Conservation (phyloP, 768 basidiomycete genomes). For the Baorangia bicolor region DNA sequence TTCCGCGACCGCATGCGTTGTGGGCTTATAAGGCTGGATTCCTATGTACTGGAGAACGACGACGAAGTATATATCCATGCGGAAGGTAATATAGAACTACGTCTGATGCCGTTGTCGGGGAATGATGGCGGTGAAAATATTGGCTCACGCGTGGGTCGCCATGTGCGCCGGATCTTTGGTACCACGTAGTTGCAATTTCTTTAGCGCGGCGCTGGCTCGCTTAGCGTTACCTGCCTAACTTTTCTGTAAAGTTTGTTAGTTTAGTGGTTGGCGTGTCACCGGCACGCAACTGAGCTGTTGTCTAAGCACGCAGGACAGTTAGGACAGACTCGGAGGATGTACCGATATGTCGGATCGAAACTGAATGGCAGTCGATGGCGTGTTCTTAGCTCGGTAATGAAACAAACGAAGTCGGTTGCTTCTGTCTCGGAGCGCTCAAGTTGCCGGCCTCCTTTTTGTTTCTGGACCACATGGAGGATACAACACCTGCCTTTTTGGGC, state of each 20-base stretch:
- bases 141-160: constrained; percentile 26
- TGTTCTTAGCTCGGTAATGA: constrained; percentile 17
- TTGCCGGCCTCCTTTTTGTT: constrained; percentile 29
- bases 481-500: constrained; percentile 33
- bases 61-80: constrained; percentile 33
- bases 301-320: background rate
- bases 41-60: constrained; percentile 21
- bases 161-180: constrained; percentile 30
- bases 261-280: background rate
- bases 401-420: constrained; percentile 9
- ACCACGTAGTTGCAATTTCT: background rate
- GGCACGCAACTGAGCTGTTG: constrained; percentile 14
- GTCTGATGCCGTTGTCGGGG: constrained; percentile 13
- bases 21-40: constrained; percentile 23
- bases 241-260: background rate
- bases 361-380: background rate
- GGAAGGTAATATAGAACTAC: constrained; percentile 24
- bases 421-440: constrained; percentile 3
- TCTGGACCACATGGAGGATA: constrained; percentile 18
- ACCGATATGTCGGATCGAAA: background rate
- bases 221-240: background rate
- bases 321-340: background rate
- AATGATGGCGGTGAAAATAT: constrained; percentile 9
- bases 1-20: constrained; percentile 26
- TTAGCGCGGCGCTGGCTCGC: constrained; percentile 19